phyloP scores from a whole-genome alignment of 371 early-diverging fungal species.

The Rhizopus sp. region DNA sequence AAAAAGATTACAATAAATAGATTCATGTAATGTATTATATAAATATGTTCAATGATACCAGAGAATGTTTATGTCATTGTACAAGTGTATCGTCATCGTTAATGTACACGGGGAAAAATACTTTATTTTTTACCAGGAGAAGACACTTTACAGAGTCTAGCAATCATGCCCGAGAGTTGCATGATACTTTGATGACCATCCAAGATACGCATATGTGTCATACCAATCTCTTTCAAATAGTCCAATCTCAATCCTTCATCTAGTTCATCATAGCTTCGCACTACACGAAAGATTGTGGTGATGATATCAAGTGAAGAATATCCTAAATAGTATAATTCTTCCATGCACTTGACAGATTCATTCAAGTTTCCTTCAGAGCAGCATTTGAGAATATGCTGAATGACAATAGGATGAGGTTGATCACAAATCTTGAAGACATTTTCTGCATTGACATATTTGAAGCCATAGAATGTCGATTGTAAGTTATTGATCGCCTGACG shows the following conservation, averaged over 20 bases:
- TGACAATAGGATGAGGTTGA: constrained; percentile 88
- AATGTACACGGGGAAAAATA: too few relatives aligned
- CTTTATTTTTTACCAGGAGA: background rate
- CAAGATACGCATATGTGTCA: constrained; percentile 28
- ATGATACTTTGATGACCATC: constrained; percentile 28
- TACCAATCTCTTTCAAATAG: constrained; percentile 73
- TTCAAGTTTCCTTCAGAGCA: constrained; percentile 72
- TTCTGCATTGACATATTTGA: constrained; percentile 80
- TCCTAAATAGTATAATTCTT: constrained; percentile 78
- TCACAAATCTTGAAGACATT: constrained; percentile 97
- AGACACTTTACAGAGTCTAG: constrained; percentile 12
- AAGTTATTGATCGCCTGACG: constrained; percentile 98
- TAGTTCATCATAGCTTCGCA: constrained; percentile 58
- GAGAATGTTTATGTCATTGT: too few relatives aligned
- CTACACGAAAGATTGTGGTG: constrained; percentile 87
- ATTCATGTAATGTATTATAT: background rate
- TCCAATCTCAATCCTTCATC: constrained; percentile 65
- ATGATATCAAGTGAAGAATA: constrained; percentile 92
- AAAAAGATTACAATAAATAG: background rate
- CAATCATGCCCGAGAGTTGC: constrained; percentile 23
- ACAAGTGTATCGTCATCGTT: too few relatives aligned
- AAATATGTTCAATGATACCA: too few relatives aligned
- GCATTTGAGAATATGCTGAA: constrained; percentile 71
- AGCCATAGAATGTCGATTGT: constrained; percentile 90
- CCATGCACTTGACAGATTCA: constrained; percentile 67